Evolutionary conservation across 305 asterid species (phyloP).

Genomic region (Fraxinus velutina): DNA sequence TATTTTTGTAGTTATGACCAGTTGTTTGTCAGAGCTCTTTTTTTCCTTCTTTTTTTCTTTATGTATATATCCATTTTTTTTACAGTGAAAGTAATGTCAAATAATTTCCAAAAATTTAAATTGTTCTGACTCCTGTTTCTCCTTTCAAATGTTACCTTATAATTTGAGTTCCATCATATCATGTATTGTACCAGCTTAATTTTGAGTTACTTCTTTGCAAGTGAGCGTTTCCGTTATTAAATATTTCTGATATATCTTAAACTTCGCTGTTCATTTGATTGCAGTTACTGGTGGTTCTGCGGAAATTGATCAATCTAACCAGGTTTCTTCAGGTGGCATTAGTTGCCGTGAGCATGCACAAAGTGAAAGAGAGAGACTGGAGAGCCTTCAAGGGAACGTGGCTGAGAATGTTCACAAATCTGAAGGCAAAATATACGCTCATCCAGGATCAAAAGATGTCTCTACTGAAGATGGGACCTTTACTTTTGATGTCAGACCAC

Average conservation of each 20-base stretch:
- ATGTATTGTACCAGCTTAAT: neutral
- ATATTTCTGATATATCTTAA: slow-evolving; percentile 8
- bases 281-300: slow-evolving; percentile 38
- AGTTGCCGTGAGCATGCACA: slow-evolving; percentile 32
- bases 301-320: slow-evolving; percentile 33
- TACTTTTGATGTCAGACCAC: slow-evolving; percentile 54
- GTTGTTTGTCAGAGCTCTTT: neutral
- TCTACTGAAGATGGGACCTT: slow-evolving; percentile 52
- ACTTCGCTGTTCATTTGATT: slow-evolving; percentile 20
- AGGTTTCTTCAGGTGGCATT: slow-evolving; percentile 32
- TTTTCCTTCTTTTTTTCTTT: neutral
- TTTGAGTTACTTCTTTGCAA: slow-evolving; percentile 8
- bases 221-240: neutral
- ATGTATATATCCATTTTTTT: neutral
- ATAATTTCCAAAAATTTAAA: neutral
- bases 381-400: slow-evolving; percentile 22
- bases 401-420: slow-evolving; percentile 27
- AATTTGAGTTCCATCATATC: neutral
- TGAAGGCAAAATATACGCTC: slow-evolving; percentile 22
- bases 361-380: slow-evolving; percentile 31
- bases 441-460: slow-evolving; percentile 36
- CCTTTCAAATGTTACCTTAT: neutral
- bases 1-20: neutral
- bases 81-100: neutral
- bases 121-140: neutral